These are phyloP conservation scores for Ogataea naganishii DNA, from an alignment of 805 yeast species.

Conservation along the genomic window DNA sequence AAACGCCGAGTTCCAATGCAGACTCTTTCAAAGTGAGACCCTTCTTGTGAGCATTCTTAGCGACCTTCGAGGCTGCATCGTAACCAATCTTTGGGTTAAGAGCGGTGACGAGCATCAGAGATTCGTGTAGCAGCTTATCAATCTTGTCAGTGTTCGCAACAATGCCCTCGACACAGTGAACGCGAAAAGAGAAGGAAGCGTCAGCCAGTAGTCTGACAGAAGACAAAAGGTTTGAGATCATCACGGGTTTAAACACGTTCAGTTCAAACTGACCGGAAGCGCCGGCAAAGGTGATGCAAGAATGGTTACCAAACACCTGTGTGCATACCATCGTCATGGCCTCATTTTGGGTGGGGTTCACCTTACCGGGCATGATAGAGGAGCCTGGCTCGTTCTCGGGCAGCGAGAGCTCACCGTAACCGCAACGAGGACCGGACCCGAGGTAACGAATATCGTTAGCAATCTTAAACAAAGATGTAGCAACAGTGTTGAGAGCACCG, in stretches of 20 bases:
- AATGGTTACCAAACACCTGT: conserved; percentile 95
- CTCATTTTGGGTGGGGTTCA: conserved; percentile 98
- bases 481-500: conserved; percentile 94
- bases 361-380: conserved; percentile 99
- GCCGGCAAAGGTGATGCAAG: conserved; percentile 94
- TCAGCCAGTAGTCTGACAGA: conserved; percentile 87
- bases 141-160: conserved; percentile 83
- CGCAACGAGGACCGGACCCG: conserved; percentile 99
- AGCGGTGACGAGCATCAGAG: conserved; percentile 97
- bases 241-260: conserved; percentile 94
- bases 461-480: conserved; percentile 88
- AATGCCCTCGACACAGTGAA: conserved; percentile 93
- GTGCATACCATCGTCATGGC: conserved; percentile 97
- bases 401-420: conserved; percentile 89
- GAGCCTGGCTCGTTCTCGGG: conserved; percentile 99
- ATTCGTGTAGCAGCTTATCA: conserved; percentile 80
- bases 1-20: conserved; percentile 83
- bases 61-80: conserved; percentile 94
- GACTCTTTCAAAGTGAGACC: conserved; percentile 93
- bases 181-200: conserved; percentile 82
- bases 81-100: conserved; percentile 98
- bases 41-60: conserved; percentile 97
- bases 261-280: conserved; percentile 98
- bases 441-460: conserved; percentile 97
- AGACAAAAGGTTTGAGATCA: conserved; percentile 83